Evolutionary conservation across 1,139 yeast species (phyloP).

Genomic region (Hyphopichia burtonii): DNA sequence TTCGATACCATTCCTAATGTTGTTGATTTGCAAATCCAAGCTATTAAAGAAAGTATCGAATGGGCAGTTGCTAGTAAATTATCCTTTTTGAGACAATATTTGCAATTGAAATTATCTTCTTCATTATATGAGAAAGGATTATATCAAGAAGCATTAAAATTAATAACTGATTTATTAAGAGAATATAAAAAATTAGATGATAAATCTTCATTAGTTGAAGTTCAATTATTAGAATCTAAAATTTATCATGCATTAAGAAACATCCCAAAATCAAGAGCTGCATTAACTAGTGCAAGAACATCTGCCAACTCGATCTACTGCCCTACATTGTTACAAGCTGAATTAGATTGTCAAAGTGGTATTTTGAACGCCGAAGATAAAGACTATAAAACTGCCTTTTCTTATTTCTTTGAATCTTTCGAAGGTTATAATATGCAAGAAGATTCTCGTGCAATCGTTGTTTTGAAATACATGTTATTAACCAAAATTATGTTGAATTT

Average conservation of each 20-base stretch:
- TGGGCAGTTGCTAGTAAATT: slow-evolving; percentile 88
- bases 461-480: slow-evolving; percentile 86
- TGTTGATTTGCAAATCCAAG: slow-evolving; percentile 67
- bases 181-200: slow-evolving; percentile 95
- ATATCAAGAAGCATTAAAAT: slow-evolving; percentile 68
- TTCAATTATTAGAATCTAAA: slow-evolving; percentile 86
- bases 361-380: slow-evolving; percentile 94
- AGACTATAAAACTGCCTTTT: slow-evolving; percentile 93
- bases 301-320: slow-evolving; percentile 95
- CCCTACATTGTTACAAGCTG: slow-evolving; percentile 93
- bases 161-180: slow-evolving; percentile 68
- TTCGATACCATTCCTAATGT: slow-evolving; percentile 70
- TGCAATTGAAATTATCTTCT: slow-evolving; percentile 80
- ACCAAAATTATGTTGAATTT: slow-evolving; percentile 91
- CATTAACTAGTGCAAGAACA: slow-evolving; percentile 93
- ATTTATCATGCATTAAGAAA: slow-evolving; percentile 91
- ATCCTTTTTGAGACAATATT: slow-evolving; percentile 82
- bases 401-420: slow-evolving; percentile 92
- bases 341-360: slow-evolving; percentile 93
- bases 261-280: slow-evolving; percentile 88
- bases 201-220: slow-evolving; percentile 92
- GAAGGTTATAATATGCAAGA: slow-evolving; percentile 74
- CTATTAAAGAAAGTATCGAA: slow-evolving; percentile 76
- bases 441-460: slow-evolving; percentile 68
- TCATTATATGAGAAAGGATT: slow-evolving; percentile 65